phyloP scores from a whole-genome alignment of 2,329 filamentous ascomycete genomes.

The Penicillium glabrum region DNA sequence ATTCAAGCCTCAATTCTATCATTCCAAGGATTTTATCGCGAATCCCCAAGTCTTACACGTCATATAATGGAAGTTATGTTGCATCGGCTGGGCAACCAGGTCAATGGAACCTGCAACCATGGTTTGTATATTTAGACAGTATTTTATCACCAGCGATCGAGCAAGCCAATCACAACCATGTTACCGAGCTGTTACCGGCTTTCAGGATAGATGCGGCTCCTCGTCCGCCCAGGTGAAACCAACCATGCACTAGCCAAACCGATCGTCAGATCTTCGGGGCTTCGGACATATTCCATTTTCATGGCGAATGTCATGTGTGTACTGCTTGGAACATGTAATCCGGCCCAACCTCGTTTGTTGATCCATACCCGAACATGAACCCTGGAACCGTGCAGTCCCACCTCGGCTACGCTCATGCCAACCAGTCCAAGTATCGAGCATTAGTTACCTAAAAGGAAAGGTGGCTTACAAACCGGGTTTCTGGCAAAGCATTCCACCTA shows the following conservation, averaged over 20 bases:
- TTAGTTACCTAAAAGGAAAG: neutral
- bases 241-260: neutral
- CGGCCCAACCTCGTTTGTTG: neutral
- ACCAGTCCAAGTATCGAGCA: neutral
- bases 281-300: neutral
- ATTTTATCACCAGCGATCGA: neutral
- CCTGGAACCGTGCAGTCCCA: neutral
- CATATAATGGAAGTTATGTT: neutral
- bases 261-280: neutral
- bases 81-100: neutral
- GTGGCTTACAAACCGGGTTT: neutral
- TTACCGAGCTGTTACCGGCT: neutral
- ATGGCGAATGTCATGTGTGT: neutral
- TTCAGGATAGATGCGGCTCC: slow-evolving; percentile 12
- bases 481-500: neutral
- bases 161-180: neutral
- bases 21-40: neutral
- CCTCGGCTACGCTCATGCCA: neutral
- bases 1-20: neutral
- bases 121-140: neutral
- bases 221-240: slow-evolving; percentile 3
- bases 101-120: neutral
- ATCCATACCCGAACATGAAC: neutral
- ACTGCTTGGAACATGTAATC: neutral
- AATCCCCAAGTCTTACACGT: neutral